Evolutionary conservation across 108 stramenopile genomes (phyloP), one percentile per base, ranked within the genome.

Genomic region (Cylindrotheca closterium): DNA sequence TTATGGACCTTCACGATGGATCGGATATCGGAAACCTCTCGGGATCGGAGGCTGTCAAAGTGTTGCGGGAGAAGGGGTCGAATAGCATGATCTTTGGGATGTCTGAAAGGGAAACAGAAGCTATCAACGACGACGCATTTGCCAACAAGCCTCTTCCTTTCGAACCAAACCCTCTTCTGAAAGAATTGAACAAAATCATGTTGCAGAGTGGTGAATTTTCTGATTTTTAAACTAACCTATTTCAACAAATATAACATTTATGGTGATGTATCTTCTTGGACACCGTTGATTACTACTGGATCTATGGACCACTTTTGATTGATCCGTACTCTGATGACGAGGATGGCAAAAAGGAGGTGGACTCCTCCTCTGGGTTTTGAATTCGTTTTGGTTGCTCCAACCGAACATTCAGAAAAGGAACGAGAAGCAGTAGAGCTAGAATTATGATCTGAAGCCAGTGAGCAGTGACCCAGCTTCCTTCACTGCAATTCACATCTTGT

Each of bases 71-170:
- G 15, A 7, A 15, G 7, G 37, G 37, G 10, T 10, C 15, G 15
- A 15, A 42, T 10, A 42, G 37, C 37, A 15, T 42, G 7, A 71
- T 65, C 12, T 70, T 62, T 52, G 75, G 75, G 7, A 32, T 76
- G 57, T 65, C 63, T 10, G 75, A 63, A 25, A 70, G 70, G 28
- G 69, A 76, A 31, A 31, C 60, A 18, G 69, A 70, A 59, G 42
- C 53, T 2, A 31, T 31, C 26, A 70, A 70, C 58, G 47, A 33
- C 23, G 53, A 64, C 19, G 57, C 63, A 4, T 76, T 76, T 31
- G 48, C 70, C 34, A 47, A 57, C 55, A 76, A 76, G 23, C 75
- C 75, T 5, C 63, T 76, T 30, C 63, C 68, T 18, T 76, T 33
- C 53, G 65, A 72, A 27, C 24, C 54, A 30, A 55, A 67, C 2